Conservation (phyloP, 2,329 filamentous ascomycete genomes). For the Pyrenochaeta sp. region DNA sequence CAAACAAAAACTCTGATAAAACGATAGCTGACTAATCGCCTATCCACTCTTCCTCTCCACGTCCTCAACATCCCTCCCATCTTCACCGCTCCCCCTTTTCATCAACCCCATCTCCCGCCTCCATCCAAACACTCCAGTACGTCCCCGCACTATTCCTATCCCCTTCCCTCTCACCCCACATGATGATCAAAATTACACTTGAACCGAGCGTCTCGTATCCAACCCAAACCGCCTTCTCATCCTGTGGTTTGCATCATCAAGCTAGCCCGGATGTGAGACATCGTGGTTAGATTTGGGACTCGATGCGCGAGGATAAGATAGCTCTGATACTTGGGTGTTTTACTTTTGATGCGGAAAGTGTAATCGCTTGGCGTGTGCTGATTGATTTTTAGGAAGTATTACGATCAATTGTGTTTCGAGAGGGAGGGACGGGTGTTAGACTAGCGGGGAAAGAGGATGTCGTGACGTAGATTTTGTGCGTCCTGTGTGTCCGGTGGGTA, state of each 20-base stretch:
- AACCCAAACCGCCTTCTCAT: neutral
- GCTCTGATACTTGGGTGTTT: slow-evolving; percentile 9
- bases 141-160: neutral
- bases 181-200: slow-evolving; percentile 27
- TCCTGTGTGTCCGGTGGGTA: neutral
- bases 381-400: neutral
- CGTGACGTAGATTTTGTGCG: neutral
- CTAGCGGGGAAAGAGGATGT: neutral
- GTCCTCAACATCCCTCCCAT: neutral
- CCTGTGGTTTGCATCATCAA: slow-evolving; percentile 14
- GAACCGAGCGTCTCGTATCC: slow-evolving; percentile 16
- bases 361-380: neutral
- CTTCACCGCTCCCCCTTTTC: too few species aligned
- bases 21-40: neutral
- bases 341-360: neutral
- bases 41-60: neutral
- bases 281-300: slow-evolving; percentile 4
- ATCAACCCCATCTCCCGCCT: neutral
- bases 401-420: neutral
- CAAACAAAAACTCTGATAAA: neutral
- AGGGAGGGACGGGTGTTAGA: neutral
- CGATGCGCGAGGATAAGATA: slow-evolving; percentile 27
- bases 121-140: neutral
- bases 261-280: slow-evolving; percentile 14
- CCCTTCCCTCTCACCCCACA: neutral